These are phyloP conservation scores for Ceratocystis smalleyi DNA, from an alignment of 2,329 filamentous ascomycete species.

Conservation along the genomic window DNA sequence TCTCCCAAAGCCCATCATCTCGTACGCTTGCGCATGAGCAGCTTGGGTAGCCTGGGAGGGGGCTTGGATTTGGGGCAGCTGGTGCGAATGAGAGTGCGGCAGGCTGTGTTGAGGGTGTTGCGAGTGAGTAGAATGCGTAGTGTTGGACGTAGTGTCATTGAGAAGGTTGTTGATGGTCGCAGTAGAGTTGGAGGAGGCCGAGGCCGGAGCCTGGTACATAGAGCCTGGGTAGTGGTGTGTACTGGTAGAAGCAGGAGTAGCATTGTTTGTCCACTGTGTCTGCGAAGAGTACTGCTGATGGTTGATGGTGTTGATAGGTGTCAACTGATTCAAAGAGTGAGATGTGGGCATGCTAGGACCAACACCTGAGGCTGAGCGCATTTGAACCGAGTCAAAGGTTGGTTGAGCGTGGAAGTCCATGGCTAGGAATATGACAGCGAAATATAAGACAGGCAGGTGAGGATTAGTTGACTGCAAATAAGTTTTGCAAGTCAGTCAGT, in stretches of 20 bases:
- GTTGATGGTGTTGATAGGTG: constrained; percentile 2
- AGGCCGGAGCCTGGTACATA: constrained; percentile 9
- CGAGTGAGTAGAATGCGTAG: neutral
- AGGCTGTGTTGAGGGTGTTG: constrained; percentile 1
- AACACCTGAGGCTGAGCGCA: constrained; percentile 9
- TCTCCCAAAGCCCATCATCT: constrained; percentile 11
- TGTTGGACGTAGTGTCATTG: constrained; percentile 9
- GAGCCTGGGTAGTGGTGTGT: constrained; percentile 3
- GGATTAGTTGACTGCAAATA: neutral
- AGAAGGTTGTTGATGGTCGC: constrained; percentile 14
- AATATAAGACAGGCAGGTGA: neutral
- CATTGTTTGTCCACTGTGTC: constrained; percentile 1
- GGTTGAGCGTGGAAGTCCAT: constrained; percentile 11
- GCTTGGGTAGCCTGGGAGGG: neutral
- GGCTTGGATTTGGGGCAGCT: neutral
- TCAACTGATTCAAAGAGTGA: constrained; percentile 1
- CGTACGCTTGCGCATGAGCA: constrained; percentile 1
- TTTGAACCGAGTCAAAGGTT: constrained; percentile 3
- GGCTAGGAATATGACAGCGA: neutral
- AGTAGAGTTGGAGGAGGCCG: constrained; percentile 4
- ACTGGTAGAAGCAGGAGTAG: neutral
- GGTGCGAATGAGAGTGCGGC: neutral
- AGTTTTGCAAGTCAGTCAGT: neutral
- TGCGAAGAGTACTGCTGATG: constrained; percentile 6
- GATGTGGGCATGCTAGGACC: neutral